These are phyloP conservation scores for Pythium monospermum DNA, from an alignment of 352 stramenopile genomes.

Conservation along the genomic window DNA sequence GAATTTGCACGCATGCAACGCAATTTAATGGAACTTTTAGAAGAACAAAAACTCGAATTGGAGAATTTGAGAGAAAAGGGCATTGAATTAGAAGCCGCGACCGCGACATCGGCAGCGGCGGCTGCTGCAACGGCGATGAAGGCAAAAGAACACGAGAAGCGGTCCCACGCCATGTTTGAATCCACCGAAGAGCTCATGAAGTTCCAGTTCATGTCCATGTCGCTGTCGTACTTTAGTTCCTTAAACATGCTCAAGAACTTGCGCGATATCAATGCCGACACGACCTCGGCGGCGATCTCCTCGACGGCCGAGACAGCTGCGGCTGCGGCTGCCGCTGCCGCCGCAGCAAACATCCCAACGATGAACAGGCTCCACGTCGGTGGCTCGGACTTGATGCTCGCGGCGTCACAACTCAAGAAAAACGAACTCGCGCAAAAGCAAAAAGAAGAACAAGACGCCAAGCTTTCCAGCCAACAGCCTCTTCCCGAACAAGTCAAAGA, in stretches of 20 bases:
- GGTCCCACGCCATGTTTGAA: conserved; percentile 88
- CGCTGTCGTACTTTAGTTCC: conserved; percentile 92
- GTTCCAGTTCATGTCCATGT: conserved; percentile 97
- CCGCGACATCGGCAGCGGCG: conserved; percentile 87
- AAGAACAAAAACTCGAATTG: conserved; percentile 92
- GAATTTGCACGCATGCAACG: conserved; percentile 91
- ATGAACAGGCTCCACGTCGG: conserved; percentile 70
- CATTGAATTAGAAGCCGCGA: conserved; percentile 89
- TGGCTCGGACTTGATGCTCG: conserved; percentile 52
- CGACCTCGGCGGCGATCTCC: conserved; percentile 81
- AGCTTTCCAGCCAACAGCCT: conserved; percentile 42
- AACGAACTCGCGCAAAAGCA: conserved; percentile 52
- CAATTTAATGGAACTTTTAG: conserved; percentile 91
- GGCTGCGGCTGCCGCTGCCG: conserved; percentile 76
- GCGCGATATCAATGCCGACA: conserved; percentile 92
- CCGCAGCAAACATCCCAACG: conserved; percentile 83
- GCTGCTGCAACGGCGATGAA: conserved; percentile 87
- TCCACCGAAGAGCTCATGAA: conserved; percentile 95
- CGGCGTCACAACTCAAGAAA: conserved; percentile 68
- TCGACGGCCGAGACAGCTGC: conserved; percentile 86
- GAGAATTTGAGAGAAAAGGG: conserved; percentile 88
- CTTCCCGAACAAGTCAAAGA: conserved; percentile 67
- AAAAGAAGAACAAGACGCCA: conserved; percentile 56
- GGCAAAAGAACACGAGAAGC: conserved; percentile 88
- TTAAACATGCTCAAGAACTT: conserved; percentile 94